Evolutionary conservation across 1,284 basidiomycete species (phyloP), one percentile per base, ranked within the genome.

Genomic region (Pyrrhoderma noxium): DNA sequence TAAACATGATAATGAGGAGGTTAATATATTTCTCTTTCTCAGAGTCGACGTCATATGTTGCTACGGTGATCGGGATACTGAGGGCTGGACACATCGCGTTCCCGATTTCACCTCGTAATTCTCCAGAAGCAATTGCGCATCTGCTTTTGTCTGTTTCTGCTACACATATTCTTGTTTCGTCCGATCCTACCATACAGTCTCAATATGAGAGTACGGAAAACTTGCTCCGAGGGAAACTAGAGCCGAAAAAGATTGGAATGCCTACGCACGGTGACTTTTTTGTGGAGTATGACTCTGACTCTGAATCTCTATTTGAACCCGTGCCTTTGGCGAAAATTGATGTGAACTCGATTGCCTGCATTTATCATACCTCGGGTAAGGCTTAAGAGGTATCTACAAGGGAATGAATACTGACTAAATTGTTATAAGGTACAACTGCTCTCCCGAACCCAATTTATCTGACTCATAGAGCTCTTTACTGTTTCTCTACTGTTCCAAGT

Each of bases 31-130:
- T 11, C 11, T 31, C 11, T 22, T 23, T 35, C n/a, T 2, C 18
- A 65, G 67, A 69, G 45, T 63, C 65, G 8, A 60, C 66, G 54
- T 64, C 66, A 1, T 68, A 62, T 31, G 57, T 59, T 45, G 57
- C 60, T 16, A 57, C 59, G n/a, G 47, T 60, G 18, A 45, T 63
- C 13, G 66, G 66, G 9, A 59, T 66, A 34, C 21, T 67, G 13
- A 58, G 65, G 2, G 62, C 68, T 0, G 67, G 66, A 14, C 62
- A 59, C 47, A 53, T 58, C 0, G 59, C 60, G 1, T 67, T 68
- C 53, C 61, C 60, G 0, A 59, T 67, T 25, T 67, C 66, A 8
- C 59, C 63, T 9, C 58, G 66, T 14, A 67, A 67, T 54, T 65
- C 64, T 0, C 54, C 65, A 2, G 45, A 56, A n/a, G 65, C 62